Base-by-base conservation (phyloP, 2,329 filamentous ascomycete species). In the Microcyclospora tardicrescens region DNA sequence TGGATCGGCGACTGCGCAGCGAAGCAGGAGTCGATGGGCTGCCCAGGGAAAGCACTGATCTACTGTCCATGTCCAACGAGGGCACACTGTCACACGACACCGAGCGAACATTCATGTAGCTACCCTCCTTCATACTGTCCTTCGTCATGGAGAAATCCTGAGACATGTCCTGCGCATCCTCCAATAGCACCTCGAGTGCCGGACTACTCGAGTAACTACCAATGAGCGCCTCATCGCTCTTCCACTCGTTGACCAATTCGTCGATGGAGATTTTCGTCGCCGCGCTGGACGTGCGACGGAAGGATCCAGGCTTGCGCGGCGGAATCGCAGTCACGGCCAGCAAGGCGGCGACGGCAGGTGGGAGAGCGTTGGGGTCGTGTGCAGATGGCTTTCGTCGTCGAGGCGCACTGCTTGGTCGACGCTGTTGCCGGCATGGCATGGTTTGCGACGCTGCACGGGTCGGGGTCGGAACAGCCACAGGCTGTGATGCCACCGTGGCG, bases 321-420 rank as follows among this genome's bases (percentile, higher is more conserved):
- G 73, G 74, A 35, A 79, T 78, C 2, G 71, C 60, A 2, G 75
- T 79, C 34, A 74, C 67, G 39, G 74, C 70, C 28, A 79, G 59
- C 39, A 79, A 59, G 9, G 71, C 72, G 16, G 71, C 72, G 36
- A 77, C 66, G 15, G 72, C 66, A n/a, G 68, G 64, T 12, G 71
- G 69, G 5, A 75, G 52, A 9, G 65, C 64, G 48, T 59, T 64
- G 42, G 56, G 59, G 46, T 59, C 59, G 53, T 67, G 64, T 34
- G 38, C 29, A 9, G 46, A 46, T 16, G 29, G 45, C 35, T 43
- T 49, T 28, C 43, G 45, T 45, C 55, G 37, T 43, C 54, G 30
- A 45, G 40, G 28, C 44, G 34, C 41, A 36, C 35, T 44, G 30
- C 14, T n/a, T 8, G 47, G 36, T 15, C 39, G 29, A 30, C 43